Evolutionary conservation across 306 rosid species (phyloP).

Genomic region (Coriaria nepalensis): DNA sequence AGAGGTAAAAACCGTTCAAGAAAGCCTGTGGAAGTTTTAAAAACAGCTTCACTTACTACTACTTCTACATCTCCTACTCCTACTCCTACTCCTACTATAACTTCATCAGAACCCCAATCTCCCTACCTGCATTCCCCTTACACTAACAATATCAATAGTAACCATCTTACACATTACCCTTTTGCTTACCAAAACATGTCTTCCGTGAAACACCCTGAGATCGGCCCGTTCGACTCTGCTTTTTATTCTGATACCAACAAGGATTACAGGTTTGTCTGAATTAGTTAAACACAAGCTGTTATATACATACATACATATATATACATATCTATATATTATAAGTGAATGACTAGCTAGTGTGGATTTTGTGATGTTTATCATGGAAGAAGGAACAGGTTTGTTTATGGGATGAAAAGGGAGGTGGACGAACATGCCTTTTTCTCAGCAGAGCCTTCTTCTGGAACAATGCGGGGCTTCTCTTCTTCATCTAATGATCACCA

Average conservation of each 20-base stretch:
- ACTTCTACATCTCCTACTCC: constrained; percentile 21
- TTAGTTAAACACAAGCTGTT: neutral
- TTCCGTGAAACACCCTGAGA: constrained; percentile 27
- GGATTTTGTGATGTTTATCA: neutral
- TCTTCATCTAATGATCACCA: constrained; percentile 53
- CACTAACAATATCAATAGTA: neutral
- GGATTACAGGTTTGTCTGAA: constrained; percentile 50
- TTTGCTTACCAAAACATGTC: constrained; percentile 24
- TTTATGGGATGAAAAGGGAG: constrained; percentile 65
- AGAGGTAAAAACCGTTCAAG: constrained; percentile 99
- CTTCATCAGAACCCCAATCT: constrained; percentile 24
- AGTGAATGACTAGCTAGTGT: neutral
- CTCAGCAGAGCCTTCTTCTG: constrained; percentile 59
- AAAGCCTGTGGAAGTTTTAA: constrained; percentile 94
- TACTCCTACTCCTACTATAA: neutral
- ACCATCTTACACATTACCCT: constrained; percentile 14
- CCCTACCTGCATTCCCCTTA: neutral
- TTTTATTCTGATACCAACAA: constrained; percentile 33
- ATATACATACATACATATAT: too few relatives aligned
- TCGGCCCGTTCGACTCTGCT: constrained; percentile 40
- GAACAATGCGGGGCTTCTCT: constrained; percentile 60
- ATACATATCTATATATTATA: too few relatives aligned
- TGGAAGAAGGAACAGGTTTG: constrained; percentile 46
- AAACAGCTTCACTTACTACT: constrained; percentile 25
- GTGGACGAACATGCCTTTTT: constrained; percentile 77